Percentiles rank a stretch among this genome's conserved stretches.
These are phyloP conservation scores for Vaccinium myrtillus DNA, from an alignment of 148 eudicot species.

Conservation along the genomic window DNA sequence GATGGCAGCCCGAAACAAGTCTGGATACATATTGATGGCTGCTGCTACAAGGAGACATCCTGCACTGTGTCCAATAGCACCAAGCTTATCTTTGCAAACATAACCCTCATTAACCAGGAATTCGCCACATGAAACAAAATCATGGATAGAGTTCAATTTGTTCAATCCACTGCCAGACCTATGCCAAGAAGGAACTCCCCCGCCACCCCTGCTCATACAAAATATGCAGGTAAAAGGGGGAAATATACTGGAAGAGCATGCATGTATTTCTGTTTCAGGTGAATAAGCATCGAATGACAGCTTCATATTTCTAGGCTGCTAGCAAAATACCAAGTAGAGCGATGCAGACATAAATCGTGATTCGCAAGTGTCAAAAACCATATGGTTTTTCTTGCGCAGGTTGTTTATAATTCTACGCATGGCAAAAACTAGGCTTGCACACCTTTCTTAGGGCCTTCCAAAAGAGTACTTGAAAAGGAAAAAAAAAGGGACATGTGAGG, in stretches of 20 bases:
- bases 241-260: neutral
- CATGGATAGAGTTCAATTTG: constrained; percentile 78
- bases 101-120: constrained; percentile 71
- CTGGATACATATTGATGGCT: constrained; percentile 69
- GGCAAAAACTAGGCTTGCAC: constrained; percentile 3
- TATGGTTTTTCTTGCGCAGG: neutral
- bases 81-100: constrained; percentile 56
- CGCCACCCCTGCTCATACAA: constrained; percentile 67
- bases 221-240: constrained; percentile 9
- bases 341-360: neutral
- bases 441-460: neutral
- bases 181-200: constrained; percentile 84
- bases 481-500: neutral
- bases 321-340: neutral
- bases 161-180: constrained; percentile 64
- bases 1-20: constrained; percentile 72
- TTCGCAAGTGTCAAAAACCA: neutral
- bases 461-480: neutral
- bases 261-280: neutral
- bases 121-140: constrained; percentile 72
- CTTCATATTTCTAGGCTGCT: neutral
- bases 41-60: constrained; percentile 87
- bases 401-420: neutral
- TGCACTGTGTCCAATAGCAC: constrained; percentile 83
- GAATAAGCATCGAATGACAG: neutral